Conservation (phyloP, 1,284 basidiomycete genomes). For the Wolfiporia cocos region DNA sequence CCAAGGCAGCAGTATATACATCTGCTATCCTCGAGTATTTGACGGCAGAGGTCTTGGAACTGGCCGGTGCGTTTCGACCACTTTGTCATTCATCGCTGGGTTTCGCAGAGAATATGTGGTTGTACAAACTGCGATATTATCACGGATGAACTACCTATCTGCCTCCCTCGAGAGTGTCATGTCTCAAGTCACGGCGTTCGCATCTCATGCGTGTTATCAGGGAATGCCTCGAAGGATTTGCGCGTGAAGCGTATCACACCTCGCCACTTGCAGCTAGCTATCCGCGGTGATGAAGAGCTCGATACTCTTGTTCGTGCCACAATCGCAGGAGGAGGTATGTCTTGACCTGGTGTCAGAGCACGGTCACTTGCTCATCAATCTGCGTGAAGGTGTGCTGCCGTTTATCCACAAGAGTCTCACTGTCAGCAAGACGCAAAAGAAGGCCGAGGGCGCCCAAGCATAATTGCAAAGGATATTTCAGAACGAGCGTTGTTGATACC, state of each 20-base stretch:
- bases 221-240: slow-evolving; percentile 95
- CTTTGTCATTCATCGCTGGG: background rate
- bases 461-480: too few relatives aligned
- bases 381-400: slow-evolving; percentile 72
- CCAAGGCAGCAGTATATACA: slow-evolving; percentile 91
- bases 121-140: too few relatives aligned
- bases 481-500: too few relatives aligned
- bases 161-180: too few relatives aligned
- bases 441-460: too few relatives aligned
- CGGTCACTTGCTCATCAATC: background rate
- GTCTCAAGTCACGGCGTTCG: background rate
- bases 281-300: slow-evolving; percentile 94
- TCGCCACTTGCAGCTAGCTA: slow-evolving; percentile 88
- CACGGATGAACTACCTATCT: too few relatives aligned
- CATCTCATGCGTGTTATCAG: slow-evolving; percentile 31
- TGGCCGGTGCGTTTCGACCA: slow-evolving; percentile 58
- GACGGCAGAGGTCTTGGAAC: slow-evolving; percentile 86
- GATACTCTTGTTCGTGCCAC: slow-evolving; percentile 65
- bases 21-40: slow-evolving; percentile 89
- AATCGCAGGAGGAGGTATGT: slow-evolving; percentile 56
- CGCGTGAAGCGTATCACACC: slow-evolving; percentile 96
- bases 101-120: too few relatives aligned
- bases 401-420: slow-evolving; percentile 93
- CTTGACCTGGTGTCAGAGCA: slow-evolving; percentile 23
- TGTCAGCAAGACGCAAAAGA: slow-evolving; percentile 24